Evolutionary conservation across 306 rosid species (phyloP), one percentile per base, ranked within the genome.

Genomic region (Fragaria iinumae): DNA sequence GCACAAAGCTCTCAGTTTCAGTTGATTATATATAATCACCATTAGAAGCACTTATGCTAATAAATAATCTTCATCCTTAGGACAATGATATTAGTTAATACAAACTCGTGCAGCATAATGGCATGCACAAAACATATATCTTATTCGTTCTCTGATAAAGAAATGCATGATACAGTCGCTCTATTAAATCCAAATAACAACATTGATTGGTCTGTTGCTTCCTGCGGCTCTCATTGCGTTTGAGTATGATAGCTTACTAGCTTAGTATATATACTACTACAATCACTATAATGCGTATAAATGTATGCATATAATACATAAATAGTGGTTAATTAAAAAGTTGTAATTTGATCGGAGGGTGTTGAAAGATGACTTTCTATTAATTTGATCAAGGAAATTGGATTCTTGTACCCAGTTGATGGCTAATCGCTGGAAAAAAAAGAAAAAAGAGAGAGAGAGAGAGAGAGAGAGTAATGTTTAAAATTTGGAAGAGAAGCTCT

Each of bases 391-490:
- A 4, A 73, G 27, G 20, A 18, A 29, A 29, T 60, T 60, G 78
- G 78, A 62, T 9, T 60, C n/a, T 44, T 74, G 59, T 29, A 62
- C n/a, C 78, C 62, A 60, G 78, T 60, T 74, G 78, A 21, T 59
- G n/a, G 65, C n/a, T 44, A 48, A 41, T 74, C 21, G 38, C 41
- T 74, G 68, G 25, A 73, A 57, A 65, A 65, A 29, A 29, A 29
- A 29, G 0, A 27, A 27, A 29, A 29, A 29, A 29, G 0, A 27
- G 1, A 1, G 1, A 27, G 29, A 27, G n/a, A n/a, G n/a, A 27
- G 29, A 27, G 1, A 1, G 1, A 27, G 29, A 27, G 27, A 65
- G 69, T 65, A 65, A 34, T 34, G 18, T 62, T 13, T 27, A 64
- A 67, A 25, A 59, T n/a, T 23, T 41, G 53, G 55, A 41, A 43